These are phyloP conservation scores for Penicillium sp. DNA, from an alignment of 2,329 filamentous ascomycete genomes.

Conservation along the genomic window DNA sequence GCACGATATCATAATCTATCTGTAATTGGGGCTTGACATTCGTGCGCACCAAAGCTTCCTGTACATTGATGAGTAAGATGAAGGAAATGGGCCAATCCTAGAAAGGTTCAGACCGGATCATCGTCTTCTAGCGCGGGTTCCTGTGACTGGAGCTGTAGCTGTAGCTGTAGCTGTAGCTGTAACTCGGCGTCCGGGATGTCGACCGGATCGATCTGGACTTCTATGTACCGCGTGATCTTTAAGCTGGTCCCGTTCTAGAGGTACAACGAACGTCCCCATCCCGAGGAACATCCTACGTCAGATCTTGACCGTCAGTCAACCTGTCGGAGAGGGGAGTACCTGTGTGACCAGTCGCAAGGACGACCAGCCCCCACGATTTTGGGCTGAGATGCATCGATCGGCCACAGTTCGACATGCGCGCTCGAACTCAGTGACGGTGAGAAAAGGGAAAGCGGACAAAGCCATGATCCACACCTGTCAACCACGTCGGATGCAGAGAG, in stretches of 20 bases:
- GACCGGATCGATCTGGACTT: no score
- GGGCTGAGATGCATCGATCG: conserved; percentile 31
- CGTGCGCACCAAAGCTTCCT: conserved; percentile 41
- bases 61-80: conserved; percentile 2
- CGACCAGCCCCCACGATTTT: conserved; percentile 53
- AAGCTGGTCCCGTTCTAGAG: conserved; percentile 27
- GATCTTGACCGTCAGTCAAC: not conserved
- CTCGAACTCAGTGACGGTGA: conserved; percentile 58
- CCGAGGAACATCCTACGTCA: conserved; percentile 1
- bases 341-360: conserved; percentile 27
- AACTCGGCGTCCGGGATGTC: no score
- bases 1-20: conserved; percentile 66
- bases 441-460: conserved; percentile 51
- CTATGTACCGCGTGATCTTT: conserved; percentile 27
- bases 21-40: conserved; percentile 37
- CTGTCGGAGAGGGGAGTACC: conserved; percentile 6
- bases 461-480: conserved; percentile 12
- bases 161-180: no score
- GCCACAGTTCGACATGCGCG: conserved; percentile 57
- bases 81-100: no score
- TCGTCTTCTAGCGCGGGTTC: conserved; percentile 26
- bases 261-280: no score
- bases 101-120: conserved; percentile 25
- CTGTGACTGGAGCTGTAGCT: no score
- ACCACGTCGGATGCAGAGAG: conserved; percentile 1